These are phyloP conservation scores for Galeopsis tetrahit DNA, from an alignment of 257 asterid genomes.

Conservation along the genomic window DNA sequence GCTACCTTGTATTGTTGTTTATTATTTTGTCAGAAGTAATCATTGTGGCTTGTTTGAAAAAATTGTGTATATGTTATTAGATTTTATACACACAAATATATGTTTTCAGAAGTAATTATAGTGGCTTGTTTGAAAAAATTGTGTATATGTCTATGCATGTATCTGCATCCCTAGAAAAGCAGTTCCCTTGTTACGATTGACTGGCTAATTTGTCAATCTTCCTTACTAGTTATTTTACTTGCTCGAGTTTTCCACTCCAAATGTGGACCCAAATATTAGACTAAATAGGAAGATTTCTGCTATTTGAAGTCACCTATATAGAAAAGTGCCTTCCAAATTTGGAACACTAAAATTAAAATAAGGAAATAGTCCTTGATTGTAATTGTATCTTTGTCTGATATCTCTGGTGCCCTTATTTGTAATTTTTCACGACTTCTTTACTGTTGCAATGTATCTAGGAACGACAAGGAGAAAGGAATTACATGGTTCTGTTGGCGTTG, in stretches of 20 bases:
- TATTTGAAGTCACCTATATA: neutral
- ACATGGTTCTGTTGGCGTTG: constrained; percentile 67
- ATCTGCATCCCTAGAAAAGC: no score
- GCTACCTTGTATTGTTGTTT: neutral
- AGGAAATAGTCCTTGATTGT: neutral
- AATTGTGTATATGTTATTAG: neutral
- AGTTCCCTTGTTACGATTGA: neutral
- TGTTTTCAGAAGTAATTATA: no score
- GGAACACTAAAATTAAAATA: neutral
- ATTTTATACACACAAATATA: no score
- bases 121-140: no score
- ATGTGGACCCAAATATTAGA: no score
- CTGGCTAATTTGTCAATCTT: neutral
- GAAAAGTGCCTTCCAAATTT: neutral
- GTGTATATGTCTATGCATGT: no score
- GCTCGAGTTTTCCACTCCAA: neutral
- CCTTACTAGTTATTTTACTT: neutral
- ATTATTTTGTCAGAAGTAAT: neutral
- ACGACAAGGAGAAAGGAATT: constrained; percentile 95
- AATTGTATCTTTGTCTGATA: constrained; percentile 9
- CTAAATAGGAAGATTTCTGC: neutral
- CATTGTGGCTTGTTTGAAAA: neutral
- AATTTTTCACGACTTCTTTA: neutral
- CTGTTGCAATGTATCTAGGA: constrained; percentile 53
- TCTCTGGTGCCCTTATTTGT: constrained; percentile 9